phyloP scores from a whole-genome alignment of 805 yeast genomes.

The Wickerhamiella galacta region DNA sequence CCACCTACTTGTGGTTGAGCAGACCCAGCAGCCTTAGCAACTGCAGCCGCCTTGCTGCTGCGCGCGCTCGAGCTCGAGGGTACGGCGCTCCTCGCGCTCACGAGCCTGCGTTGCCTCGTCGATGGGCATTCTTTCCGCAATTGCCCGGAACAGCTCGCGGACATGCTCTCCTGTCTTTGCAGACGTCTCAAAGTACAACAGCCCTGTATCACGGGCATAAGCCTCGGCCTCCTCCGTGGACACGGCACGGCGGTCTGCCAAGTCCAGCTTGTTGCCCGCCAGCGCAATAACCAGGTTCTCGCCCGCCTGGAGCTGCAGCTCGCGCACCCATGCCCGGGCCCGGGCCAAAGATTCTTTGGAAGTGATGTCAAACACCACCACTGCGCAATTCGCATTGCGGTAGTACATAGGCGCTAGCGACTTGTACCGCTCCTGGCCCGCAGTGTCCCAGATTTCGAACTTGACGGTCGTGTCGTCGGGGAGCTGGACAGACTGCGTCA shows the following conservation, averaged over 20 bases:
- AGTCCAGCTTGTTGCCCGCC: constrained; percentile 75
- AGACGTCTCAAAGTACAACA: constrained; percentile 41
- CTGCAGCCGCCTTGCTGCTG: constrained; percentile 19
- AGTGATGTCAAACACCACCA: constrained; percentile 74
- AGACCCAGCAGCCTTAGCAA: constrained; percentile 21
- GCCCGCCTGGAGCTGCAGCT: constrained; percentile 69
- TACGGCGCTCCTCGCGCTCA: constrained; percentile 13
- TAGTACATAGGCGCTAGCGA: constrained; percentile 74
- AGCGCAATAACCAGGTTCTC: constrained; percentile 61
- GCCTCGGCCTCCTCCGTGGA: constrained; percentile 26
- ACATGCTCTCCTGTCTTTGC: constrained; percentile 61
- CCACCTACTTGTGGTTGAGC: too few relatives aligned
- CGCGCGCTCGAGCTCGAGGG: constrained; percentile 11
- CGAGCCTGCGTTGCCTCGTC: constrained; percentile 20
- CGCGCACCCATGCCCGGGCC: constrained; percentile 85
- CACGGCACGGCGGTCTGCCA: constrained; percentile 29
- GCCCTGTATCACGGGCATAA: constrained; percentile 38
- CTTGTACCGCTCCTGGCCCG: constrained; percentile 84
- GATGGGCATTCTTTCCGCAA: constrained; percentile 33
- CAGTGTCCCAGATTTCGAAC: constrained; percentile 70
- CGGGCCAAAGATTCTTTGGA: constrained; percentile 50
- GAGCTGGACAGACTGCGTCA: constrained; percentile 55
- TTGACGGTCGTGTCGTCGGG: constrained; percentile 27
- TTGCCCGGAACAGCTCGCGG: constrained; percentile 27
- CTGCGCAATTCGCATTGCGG: constrained; percentile 65